A percentile compares a stretch with the other conserved stretches of the same genome.
Conservation (phyloP, 257 asterid species). For the Jaltomata sinuosa region DNA sequence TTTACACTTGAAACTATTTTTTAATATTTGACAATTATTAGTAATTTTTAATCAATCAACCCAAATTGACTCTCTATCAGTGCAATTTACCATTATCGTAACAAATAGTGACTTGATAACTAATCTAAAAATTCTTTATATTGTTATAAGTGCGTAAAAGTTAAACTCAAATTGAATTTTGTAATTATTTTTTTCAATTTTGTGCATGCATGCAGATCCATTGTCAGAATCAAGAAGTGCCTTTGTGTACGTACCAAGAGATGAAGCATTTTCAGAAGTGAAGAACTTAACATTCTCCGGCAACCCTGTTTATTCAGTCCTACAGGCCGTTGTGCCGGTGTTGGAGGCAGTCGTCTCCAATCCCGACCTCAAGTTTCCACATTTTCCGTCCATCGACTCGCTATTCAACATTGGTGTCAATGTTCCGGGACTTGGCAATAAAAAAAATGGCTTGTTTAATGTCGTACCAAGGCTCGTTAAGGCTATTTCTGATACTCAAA, state of each 20-base stretch:
- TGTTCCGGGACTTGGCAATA: conserved; percentile 5
- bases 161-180: neutral
- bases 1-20: neutral
- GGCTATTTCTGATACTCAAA: conserved; percentile 12
- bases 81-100: neutral
- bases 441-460: neutral
- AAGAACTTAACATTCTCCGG: conserved; percentile 33
- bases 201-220: conserved; percentile 27
- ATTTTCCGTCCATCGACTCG: conserved; percentile 47
- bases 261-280: conserved; percentile 50
- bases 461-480: conserved; percentile 41
- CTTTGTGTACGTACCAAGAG: conserved; percentile 53
- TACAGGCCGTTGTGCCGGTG: conserved; percentile 38
- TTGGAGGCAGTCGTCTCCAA: conserved; percentile 2
- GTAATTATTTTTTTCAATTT: neutral
- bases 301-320: conserved; percentile 31
- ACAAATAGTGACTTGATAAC: neutral
- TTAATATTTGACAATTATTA: neutral
- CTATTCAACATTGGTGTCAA: conserved; percentile 38
- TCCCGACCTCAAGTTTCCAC: conserved; percentile 24
- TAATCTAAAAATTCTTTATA: neutral
- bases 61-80: too few relatives aligned
- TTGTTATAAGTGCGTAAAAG: neutral
- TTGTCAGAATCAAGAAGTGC: conserved; percentile 33
- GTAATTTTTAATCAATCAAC: too few relatives aligned